Evolutionary conservation across 2,329 filamentous ascomycete genomes (phyloP).

Genomic region (Paracorniculantispora psalliotae): DNA sequence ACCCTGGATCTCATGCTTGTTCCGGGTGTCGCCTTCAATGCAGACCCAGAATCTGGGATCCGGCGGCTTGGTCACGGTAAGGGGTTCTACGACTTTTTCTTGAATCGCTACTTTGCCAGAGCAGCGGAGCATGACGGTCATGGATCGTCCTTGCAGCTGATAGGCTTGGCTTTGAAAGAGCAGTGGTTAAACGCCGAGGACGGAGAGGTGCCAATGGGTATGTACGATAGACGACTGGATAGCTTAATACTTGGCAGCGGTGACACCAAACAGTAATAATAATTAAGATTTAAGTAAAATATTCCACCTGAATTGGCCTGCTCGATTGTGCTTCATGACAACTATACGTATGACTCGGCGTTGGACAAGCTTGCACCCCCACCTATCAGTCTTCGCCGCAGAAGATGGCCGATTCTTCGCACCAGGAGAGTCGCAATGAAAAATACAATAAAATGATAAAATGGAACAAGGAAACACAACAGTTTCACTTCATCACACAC

Average conservation of each 20-base stretch:
- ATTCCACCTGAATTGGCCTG: no score
- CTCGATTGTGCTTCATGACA: no score
- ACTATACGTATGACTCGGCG: no score
- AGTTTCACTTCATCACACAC: no score
- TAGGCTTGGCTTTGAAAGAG: constrained; percentile 80
- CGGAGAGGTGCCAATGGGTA: constrained; percentile 66
- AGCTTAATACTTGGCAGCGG: constrained; percentile 71
- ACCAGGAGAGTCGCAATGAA: no score
- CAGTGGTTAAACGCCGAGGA: constrained; percentile 63
- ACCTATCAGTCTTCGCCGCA: background rate
- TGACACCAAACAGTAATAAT: constrained; percentile 41
- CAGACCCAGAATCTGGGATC: constrained; percentile 49
- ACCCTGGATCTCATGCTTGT: constrained; percentile 82
- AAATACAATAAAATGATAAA: no score
- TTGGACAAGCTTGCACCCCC: no score
- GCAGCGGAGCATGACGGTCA: constrained; percentile 29
- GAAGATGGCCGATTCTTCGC: no score
- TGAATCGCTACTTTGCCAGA: constrained; percentile 64
- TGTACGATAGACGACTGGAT: constrained; percentile 75
- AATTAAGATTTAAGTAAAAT: background rate
- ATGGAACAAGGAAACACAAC: no score
- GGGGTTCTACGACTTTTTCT: constrained; percentile 94
- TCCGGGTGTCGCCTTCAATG: constrained; percentile 89
- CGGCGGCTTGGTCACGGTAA: constrained; percentile 87
- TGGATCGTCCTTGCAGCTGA: constrained; percentile 44